Evolutionary conservation across 2,329 filamentous ascomycete genomes (phyloP).

Genomic region (Cytospora schulzeri): DNA sequence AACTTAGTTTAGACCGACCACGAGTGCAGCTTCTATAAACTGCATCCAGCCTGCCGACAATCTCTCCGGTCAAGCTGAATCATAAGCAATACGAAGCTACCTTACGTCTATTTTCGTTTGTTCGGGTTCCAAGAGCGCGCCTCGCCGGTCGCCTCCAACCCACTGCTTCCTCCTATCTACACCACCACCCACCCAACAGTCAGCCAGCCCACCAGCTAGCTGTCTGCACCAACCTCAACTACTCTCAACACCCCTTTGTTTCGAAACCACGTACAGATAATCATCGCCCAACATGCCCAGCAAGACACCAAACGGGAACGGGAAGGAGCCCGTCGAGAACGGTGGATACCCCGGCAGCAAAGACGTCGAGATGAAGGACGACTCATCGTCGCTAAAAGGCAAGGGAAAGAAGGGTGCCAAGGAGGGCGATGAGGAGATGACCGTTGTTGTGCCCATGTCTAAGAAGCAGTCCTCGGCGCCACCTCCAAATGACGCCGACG

Average conservation of each 20-base stretch:
- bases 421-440: slow-evolving; percentile 79
- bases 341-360: slow-evolving; percentile 63
- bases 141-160: slow-evolving; percentile 14
- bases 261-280: slow-evolving; percentile 10
- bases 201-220: slow-evolving; percentile 27
- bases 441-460: slow-evolving; percentile 74
- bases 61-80: slow-evolving; percentile 23
- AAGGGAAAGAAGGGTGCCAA: slow-evolving; percentile 66
- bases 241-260: slow-evolving; percentile 19
- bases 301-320: slow-evolving; percentile 73
- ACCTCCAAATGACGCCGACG: slow-evolving; percentile 62
- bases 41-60: slow-evolving; percentile 12
- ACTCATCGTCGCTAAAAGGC: slow-evolving; percentile 55
- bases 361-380: slow-evolving; percentile 70
- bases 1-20: slow-evolving; percentile 1
- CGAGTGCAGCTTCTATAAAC: slow-evolving; percentile 6
- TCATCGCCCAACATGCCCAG: slow-evolving; percentile 61
- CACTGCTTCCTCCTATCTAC: slow-evolving; percentile 5
- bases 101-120: slow-evolving; percentile 19
- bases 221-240: slow-evolving; percentile 6
- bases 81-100: slow-evolving; percentile 23
- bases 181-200: neutral
- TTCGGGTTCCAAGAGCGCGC: slow-evolving; percentile 19
- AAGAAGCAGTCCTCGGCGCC: slow-evolving; percentile 65
- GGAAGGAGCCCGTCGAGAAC: slow-evolving; percentile 70